Base-by-base conservation (phyloP, 1,139 yeast genomes). In the Sugiyamaella neomexicana region DNA sequence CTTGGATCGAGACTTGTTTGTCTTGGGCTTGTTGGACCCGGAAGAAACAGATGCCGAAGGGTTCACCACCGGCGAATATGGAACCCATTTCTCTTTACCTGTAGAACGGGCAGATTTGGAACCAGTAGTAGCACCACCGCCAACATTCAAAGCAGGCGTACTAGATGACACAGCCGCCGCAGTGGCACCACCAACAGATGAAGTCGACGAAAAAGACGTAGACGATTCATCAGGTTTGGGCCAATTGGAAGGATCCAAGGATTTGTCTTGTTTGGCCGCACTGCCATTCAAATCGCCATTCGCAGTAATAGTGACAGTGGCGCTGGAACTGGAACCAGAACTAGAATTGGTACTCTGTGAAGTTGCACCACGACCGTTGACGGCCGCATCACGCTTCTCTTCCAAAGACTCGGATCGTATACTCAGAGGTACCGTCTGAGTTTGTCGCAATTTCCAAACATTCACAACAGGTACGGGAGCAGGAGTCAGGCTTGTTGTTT, bases 61-160 rank as follows among this genome's bases (percentile, higher is more conserved):
- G 51, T 80, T 82, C 53, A 86, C 85, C 59, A 85, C 81, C 31
- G 93, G 95, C 62, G 82, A 80, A 68, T 85, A 83, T n/a, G 96
- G 96, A 46, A 88, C 86, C 96, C 96, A 89, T 71, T 89, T 89
- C 65, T 86, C 90, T 60, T 85, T 82, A 60, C 83, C 79, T 58
- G 60, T 57, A 5, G 56, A 54, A 45, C 79, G 80, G 53, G 52
- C 9, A 2, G 42, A 74, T 17, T 74, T 69, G 25, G 74, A 68
- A 48, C 71, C 8, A 6, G 42, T 74, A 20, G 74, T 69, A 27
- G 74, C 68, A 48, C 71, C 69, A 32, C 54, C 69, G 48, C 53
- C 69, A 48, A 71, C 69, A 29, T 55, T 71, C 62, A 60, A 53
- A 59, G 56, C 55, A 46, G 15, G 15, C 16, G 38, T 9, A 9